Evolutionary conservation across 2,329 filamentous ascomycete species (phyloP), one percentile per base, ranked within the genome.

Genomic region (Clarireedia homoeocarpa): DNA sequence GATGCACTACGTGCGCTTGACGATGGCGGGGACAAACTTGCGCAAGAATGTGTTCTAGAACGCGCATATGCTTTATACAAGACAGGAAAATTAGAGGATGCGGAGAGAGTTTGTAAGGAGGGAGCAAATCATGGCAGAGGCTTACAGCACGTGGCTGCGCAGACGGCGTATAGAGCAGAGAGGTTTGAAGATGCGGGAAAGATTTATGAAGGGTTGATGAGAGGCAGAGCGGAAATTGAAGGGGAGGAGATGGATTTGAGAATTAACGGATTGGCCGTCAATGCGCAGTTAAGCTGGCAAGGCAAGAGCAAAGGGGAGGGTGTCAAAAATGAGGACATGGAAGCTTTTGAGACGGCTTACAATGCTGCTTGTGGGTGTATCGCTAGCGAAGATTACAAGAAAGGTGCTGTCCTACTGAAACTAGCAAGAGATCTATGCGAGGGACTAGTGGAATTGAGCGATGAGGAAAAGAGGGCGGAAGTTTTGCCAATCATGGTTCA

Each of bases 11-110:
- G 82, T 58, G 79, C 82, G 55, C 79, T 92, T 58, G 80, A 84
- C 58, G 81, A 84, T 38, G 83, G 77, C 17, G 83, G 83, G 49
- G 75, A 80, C 57, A 75, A 73, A 61, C 72, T 91, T 56, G 81
- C 84, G 67, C 74, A 79, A 40, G 72, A 73, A 56, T 88, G 85
- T 62, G 67, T 73, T 15, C 76, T 91, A 45, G 89, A 91, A 70
- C 85, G 85, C 68, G 82, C 86, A 2, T 95, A 95, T 73, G 85
- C 87, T n/a, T 77, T 91, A 20, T 95, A 94, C 74, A 94, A 91
- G 74, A 80, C 82, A 0, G 87, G 88, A 24, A 77, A 83, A 61
- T 78, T 89, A 1, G 74, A 78, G 20, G 84, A 85, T 56, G 88
- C 89, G 20, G 77, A 79, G 17, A 65, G 20, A 26, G 36, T 54